Conservation (phyloP, 208 protist species). For the Porcisia deanei region DNA sequence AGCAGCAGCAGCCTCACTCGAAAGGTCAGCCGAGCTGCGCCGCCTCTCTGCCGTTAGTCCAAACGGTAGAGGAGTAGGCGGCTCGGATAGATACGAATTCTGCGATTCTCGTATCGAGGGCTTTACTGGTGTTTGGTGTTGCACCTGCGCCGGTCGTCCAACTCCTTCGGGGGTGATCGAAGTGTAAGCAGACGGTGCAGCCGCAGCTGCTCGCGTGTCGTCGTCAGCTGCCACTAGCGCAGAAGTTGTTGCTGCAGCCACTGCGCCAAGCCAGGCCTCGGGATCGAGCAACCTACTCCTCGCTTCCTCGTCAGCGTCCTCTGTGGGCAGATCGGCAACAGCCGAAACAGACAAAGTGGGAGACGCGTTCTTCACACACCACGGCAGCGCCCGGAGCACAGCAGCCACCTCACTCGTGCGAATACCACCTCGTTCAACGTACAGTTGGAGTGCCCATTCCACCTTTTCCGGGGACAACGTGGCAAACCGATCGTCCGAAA, state of each 20-base stretch:
- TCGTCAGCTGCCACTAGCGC: background rate
- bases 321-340: background rate
- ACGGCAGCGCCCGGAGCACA: slow-evolving; percentile 11
- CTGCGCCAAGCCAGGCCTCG: slow-evolving; percentile 25
- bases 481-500: background rate
- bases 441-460: slow-evolving; percentile 38
- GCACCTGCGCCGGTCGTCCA: background rate
- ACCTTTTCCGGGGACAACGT: slow-evolving; percentile 14
- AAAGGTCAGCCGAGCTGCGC: background rate
- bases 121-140: background rate
- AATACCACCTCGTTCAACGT: slow-evolving; percentile 32
- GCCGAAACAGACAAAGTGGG: background rate
- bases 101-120: background rate
- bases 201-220: background rate
- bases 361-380: background rate
- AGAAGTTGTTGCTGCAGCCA: slow-evolving; percentile 8
- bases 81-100: background rate
- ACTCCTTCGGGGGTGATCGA: background rate
- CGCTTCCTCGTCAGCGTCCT: background rate
- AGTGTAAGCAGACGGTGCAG: background rate
- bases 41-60: slow-evolving; percentile 2
- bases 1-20: background rate
- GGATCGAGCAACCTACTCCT: slow-evolving; percentile 15
- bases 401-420: slow-evolving; percentile 8
- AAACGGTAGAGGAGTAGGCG: background rate